Conservation (phyloP, 176 grass and related monocot genomes). For the Eragrostis curvula region DNA sequence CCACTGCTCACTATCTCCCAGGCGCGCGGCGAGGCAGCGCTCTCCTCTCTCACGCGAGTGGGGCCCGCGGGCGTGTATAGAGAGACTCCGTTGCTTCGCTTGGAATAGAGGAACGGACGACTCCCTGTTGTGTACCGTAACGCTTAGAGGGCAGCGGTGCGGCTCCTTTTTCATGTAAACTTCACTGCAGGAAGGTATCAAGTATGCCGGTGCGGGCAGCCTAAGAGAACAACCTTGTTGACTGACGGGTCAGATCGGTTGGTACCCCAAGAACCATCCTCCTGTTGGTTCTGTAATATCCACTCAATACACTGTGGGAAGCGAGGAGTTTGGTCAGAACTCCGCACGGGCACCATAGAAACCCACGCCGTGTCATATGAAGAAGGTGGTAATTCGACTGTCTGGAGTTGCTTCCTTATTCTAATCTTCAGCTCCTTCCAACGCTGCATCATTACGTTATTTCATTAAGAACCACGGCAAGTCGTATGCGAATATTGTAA, state of each 20-base stretch:
- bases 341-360: constrained; percentile 69
- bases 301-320: constrained; percentile 71
- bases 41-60: no score
- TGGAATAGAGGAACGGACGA: no score
- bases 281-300: constrained; percentile 67
- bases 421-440: constrained; percentile 40
- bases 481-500: not conserved
- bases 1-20: no score
- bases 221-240: constrained; percentile 51
- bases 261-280: constrained; percentile 66
- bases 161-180: no score
- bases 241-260: constrained; percentile 17
- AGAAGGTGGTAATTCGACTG: constrained; percentile 39
- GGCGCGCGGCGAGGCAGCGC: no score
- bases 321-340: constrained; percentile 36
- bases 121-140: no score
- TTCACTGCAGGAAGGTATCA: no score
- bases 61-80: no score
- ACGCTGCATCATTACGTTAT: constrained; percentile 27
- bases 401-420: constrained; percentile 63
- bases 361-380: constrained; percentile 86
- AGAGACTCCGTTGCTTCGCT: no score
- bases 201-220: no score
- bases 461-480: not conserved
- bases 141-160: no score